Evolutionary conservation across 2,329 filamentous ascomycete species (phyloP).

Genomic region (Botrytis tulipae): DNA sequence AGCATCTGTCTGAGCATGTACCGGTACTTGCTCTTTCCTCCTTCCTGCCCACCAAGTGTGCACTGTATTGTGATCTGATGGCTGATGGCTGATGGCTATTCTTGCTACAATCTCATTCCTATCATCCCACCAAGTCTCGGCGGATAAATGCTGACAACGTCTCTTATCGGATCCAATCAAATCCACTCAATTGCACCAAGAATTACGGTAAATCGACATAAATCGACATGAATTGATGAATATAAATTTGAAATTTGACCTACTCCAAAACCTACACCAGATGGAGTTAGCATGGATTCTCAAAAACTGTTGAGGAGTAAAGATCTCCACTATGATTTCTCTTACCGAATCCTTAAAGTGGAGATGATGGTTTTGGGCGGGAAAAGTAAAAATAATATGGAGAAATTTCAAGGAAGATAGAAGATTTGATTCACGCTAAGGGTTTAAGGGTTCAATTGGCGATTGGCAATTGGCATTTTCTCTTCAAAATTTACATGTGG

Average conservation of each 20-base stretch:
- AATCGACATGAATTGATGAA: background rate
- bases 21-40: background rate
- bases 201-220: background rate
- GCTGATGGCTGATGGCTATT: background rate
- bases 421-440: background rate
- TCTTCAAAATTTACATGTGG: background rate
- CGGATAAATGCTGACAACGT: background rate
- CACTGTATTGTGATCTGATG: rapidly evolving
- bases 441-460: background rate
- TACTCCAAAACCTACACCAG: background rate
- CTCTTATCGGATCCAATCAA: background rate
- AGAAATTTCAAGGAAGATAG: background rate
- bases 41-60: background rate
- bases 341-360: background rate
- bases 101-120: background rate
- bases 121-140: background rate
- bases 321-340: background rate
- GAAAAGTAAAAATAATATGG: background rate
- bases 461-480: background rate
- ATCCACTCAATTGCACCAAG: background rate
- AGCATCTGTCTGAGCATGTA: background rate
- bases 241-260: background rate
- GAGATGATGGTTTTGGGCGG: background rate
- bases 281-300: background rate
- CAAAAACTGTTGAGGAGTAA: slow-evolving; percentile 11